phyloP scores from a whole-genome alignment of 306 rosid genomes.

The Malus asiatica region DNA sequence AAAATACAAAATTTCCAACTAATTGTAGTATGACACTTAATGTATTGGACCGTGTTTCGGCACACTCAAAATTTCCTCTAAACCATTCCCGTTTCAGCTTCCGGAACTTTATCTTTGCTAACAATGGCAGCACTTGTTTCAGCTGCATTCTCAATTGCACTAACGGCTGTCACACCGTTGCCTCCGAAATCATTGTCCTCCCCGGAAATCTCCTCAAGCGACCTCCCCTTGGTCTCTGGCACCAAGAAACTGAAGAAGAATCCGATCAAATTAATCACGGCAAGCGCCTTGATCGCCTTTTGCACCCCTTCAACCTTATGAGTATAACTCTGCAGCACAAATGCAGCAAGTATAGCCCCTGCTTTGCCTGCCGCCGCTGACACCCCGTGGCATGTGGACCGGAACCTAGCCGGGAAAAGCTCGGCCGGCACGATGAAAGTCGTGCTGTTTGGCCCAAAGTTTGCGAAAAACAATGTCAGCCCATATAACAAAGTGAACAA shows the following conservation, averaged over 20 bases:
- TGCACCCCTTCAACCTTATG: neutral
- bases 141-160: constrained; percentile 5
- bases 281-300: constrained; percentile 17
- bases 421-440: constrained; percentile 53
- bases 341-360: constrained; percentile 54
- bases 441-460: constrained; percentile 63
- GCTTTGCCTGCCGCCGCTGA: constrained; percentile 55
- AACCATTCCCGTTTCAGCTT: neutral
- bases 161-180: neutral
- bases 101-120: constrained; percentile 22
- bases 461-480: constrained; percentile 47
- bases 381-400: constrained; percentile 51
- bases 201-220: constrained; percentile 14
- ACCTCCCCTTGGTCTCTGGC: constrained; percentile 8
- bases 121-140: constrained; percentile 1
- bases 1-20: too few relatives aligned
- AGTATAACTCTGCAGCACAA: constrained; percentile 31
- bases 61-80: neutral
- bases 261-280: constrained; percentile 2
- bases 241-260: constrained; percentile 9
- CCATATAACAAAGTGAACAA: constrained; percentile 21
- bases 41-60: too few relatives aligned
- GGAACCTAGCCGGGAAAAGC: constrained; percentile 44
- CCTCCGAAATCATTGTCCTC: constrained; percentile 4
- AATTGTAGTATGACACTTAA: too few relatives aligned